phyloP scores from a whole-genome alignment of 1,139 yeast species.

The Starmera stellimalicola region DNA sequence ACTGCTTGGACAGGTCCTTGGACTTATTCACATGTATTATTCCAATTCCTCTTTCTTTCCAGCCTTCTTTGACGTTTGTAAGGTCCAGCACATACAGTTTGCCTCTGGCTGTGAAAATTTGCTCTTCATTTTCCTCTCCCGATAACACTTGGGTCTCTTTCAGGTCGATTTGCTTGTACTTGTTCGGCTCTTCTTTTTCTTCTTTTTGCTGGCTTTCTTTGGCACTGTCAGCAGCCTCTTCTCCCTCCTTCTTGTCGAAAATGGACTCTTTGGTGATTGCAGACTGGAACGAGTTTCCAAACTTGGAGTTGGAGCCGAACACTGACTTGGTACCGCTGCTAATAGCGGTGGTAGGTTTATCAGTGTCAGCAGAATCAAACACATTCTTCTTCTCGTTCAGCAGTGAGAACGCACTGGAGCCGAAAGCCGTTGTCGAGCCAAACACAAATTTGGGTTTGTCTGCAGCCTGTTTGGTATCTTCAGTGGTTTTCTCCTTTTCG shows the following conservation, averaged over 20 bases:
- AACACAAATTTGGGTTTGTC: conserved; percentile 36
- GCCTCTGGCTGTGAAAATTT: conserved; percentile 61
- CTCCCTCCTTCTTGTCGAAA: conserved; percentile 29
- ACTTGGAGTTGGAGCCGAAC: conserved; percentile 54
- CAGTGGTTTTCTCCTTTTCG: conserved; percentile 6
- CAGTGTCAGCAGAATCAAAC: conserved; percentile 22
- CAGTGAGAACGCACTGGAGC: conserved; percentile 26
- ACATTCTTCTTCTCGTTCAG: conserved; percentile 25
- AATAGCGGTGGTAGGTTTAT: neutral
- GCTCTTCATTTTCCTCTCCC: conserved; percentile 83
- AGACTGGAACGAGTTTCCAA: conserved; percentile 48
- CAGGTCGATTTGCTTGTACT: conserved; percentile 23
- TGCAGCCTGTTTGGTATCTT: conserved; percentile 1
- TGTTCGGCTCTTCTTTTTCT: neutral
- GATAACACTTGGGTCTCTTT: conserved; percentile 53
- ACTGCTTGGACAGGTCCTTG: conserved; percentile 18
- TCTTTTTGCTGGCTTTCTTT: conserved; percentile 7
- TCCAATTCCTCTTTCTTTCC: conserved; percentile 97
- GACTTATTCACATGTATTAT: conserved; percentile 66
- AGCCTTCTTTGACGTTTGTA: conserved; percentile 56
- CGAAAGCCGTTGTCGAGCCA: conserved; percentile 46
- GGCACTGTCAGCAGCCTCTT: neutral
- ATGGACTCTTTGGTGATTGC: conserved; percentile 44
- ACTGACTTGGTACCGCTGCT: conserved; percentile 17
- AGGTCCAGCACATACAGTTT: conserved; percentile 73